phyloP scores from a whole-genome alignment of 2,329 filamentous ascomycete genomes.

The Penicillium sumatraense region DNA sequence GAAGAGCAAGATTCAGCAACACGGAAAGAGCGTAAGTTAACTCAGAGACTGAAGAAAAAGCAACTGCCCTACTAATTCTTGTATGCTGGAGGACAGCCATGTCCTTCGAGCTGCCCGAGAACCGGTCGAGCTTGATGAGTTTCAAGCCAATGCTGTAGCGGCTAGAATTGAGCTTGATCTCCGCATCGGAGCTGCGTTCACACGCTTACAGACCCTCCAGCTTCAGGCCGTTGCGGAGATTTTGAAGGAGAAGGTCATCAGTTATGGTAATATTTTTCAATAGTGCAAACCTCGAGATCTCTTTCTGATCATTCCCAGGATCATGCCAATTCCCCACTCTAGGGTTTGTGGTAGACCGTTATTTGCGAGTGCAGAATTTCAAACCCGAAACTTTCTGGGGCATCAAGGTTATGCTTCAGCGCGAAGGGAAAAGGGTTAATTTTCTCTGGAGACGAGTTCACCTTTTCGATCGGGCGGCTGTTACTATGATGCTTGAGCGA shows the following conservation, averaged over 20 bases:
- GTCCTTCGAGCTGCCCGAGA: conserved; percentile 80
- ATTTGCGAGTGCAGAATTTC: conserved; percentile 92
- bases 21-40: conserved; percentile 79
- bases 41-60: neutral
- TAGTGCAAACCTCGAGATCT: neutral
- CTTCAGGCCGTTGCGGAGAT: conserved; percentile 73
- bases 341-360: conserved; percentile 95
- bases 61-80: neutral
- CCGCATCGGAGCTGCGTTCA: conserved; percentile 90
- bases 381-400: conserved; percentile 90
- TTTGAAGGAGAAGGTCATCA: conserved; percentile 69
- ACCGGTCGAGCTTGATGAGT: conserved; percentile 79
- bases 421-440: conserved; percentile 76
- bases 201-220: conserved; percentile 79
- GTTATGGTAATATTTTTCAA: conserved; percentile 67
- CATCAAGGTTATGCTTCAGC: conserved; percentile 80
- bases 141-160: conserved; percentile 83
- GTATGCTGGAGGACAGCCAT: conserved; percentile 62
- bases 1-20: conserved; percentile 91
- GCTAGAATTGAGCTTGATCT: conserved; percentile 92
- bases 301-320: conserved; percentile 49
- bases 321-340: conserved; percentile 97
- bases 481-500: conserved; percentile 81
- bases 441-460: conserved; percentile 83
- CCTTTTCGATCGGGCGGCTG: conserved; percentile 84